Percentiles rank a stretch among this genome's conserved stretches.
phyloP scores from a whole-genome alignment of 495 filamentous ascomycete genomes.

The Astrocystis sublimbata region DNA sequence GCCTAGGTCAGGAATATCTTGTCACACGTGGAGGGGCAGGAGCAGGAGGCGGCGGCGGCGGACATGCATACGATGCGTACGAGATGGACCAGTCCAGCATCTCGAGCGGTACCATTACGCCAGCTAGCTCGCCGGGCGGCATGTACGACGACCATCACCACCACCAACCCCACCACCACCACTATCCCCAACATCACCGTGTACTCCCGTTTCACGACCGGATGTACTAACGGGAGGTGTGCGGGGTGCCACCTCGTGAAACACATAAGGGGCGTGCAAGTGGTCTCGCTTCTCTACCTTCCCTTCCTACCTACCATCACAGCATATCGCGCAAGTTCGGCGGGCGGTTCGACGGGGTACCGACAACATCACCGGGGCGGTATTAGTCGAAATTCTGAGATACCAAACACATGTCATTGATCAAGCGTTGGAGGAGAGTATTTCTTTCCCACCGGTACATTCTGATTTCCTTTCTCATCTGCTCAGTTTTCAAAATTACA shows the following conservation, averaged over 20 bases:
- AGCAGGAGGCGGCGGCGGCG: too few relatives aligned
- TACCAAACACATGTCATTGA: conserved; percentile 33
- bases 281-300: too few relatives aligned
- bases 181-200: too few relatives aligned
- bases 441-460: not conserved
- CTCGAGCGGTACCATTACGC: conserved; percentile 31
- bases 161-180: too few relatives aligned
- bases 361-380: conserved; percentile 23
- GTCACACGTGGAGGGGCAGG: too few relatives aligned
- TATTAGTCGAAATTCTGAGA: conserved; percentile 29
- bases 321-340: conserved; percentile 2
- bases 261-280: not conserved
- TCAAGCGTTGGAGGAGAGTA: conserved; percentile 12
- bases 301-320: not conserved
- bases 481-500: too few relatives aligned
- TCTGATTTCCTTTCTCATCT: not conserved
- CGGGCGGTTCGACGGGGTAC: conserved; percentile 1
- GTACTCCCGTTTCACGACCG: conserved; percentile 45
- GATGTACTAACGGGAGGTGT: conserved; percentile 35
- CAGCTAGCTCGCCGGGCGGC: conserved; percentile 37
- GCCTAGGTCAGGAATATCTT: conserved; percentile 18
- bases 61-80: conserved; percentile 46
- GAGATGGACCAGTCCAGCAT: conserved; percentile 47
- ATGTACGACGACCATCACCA: conserved; percentile 49
- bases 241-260: not conserved